Percentiles rank a stretch among this genome's conserved stretches.
Evolutionary conservation across 2,329 filamentous ascomycete genomes (phyloP).

Genomic region (Trichophyton mentagrophytes): DNA sequence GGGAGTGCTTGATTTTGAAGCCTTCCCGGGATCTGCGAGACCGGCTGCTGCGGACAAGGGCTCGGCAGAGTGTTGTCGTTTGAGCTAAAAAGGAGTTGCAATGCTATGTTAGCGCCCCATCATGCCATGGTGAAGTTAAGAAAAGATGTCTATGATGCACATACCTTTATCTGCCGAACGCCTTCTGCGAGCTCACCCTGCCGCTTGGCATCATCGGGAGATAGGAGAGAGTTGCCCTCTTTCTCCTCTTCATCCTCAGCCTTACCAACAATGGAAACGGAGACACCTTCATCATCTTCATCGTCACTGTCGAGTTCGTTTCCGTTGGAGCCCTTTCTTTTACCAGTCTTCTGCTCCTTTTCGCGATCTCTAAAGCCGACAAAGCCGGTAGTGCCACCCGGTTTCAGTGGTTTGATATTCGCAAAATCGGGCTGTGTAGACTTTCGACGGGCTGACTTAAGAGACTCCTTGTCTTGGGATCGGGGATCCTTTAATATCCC

Average conservation of each 20-base stretch:
- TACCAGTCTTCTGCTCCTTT: slow-evolving; percentile 44
- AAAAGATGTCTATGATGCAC: slow-evolving; percentile 10
- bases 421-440: slow-evolving; percentile 77
- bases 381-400: slow-evolving; percentile 80
- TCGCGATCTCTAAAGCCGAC: slow-evolving; percentile 69
- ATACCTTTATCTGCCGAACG: slow-evolving; percentile 53
- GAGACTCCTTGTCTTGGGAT: slow-evolving; percentile 45
- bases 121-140: neutral
- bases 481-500: slow-evolving; percentile 66
- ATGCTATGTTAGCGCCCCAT: neutral
- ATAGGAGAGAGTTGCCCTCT: slow-evolving; percentile 37
- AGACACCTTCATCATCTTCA: slow-evolving; percentile 57
- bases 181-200: slow-evolving; percentile 52
- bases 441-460: slow-evolving; percentile 57
- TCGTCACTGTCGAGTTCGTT: slow-evolving; percentile 67
- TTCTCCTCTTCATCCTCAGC: slow-evolving; percentile 47
- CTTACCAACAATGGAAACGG: slow-evolving; percentile 46
- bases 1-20: slow-evolving; percentile 30
- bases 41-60: slow-evolving; percentile 31
- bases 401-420: slow-evolving; percentile 69
- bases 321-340: slow-evolving; percentile 43
- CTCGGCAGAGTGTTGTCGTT: slow-evolving; percentile 53
- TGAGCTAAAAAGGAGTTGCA: slow-evolving; percentile 37
- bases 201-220: slow-evolving; percentile 47
- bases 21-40: slow-evolving; percentile 25